These are phyloP conservation scores for Sphaerostilbella broomeana DNA, from an alignment of 2,329 filamentous ascomycete species.

Conservation along the genomic window DNA sequence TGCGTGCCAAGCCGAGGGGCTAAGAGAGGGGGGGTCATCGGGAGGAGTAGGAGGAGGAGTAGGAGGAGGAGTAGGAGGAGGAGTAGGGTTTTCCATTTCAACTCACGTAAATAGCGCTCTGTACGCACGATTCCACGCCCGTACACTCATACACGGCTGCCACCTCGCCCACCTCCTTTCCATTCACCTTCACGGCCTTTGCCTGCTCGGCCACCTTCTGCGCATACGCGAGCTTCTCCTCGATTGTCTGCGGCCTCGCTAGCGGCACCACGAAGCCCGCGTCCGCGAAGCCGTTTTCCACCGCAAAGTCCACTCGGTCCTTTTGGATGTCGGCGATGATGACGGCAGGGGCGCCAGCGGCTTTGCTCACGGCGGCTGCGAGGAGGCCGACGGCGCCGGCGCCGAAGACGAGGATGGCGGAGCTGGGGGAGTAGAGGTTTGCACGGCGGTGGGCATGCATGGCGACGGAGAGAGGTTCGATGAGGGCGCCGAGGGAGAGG, in stretches of 20 bases:
- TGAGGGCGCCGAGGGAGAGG: constrained; percentile 48
- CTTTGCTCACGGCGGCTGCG: constrained; percentile 51
- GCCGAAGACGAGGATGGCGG: constrained; percentile 49
- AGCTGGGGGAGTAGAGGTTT: constrained; percentile 27
- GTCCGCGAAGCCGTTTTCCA: constrained; percentile 50
- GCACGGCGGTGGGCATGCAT: constrained; percentile 49
- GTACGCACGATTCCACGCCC: constrained; percentile 68
- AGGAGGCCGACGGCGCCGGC: constrained; percentile 57
- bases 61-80: neutral
- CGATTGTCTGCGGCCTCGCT: constrained; percentile 41
- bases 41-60: neutral
- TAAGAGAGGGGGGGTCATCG: neutral
- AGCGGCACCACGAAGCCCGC: constrained; percentile 44
- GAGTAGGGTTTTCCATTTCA: no score
- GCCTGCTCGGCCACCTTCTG: constrained; percentile 42
- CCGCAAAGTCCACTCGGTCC: constrained; percentile 51
- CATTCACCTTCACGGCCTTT: constrained; percentile 29
- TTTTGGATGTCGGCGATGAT: constrained; percentile 51
- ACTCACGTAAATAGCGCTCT: constrained; percentile 61
- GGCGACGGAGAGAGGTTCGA: constrained; percentile 54
- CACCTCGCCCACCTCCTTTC: constrained; percentile 53
- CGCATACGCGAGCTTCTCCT: constrained; percentile 47
- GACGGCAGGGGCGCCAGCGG: constrained; percentile 36
- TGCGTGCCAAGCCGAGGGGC: neutral
- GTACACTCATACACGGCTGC: constrained; percentile 71